These are phyloP conservation scores for Patellifolia procumbens DNA, from an alignment of 179 eudicot genomes.

Conservation along the genomic window DNA sequence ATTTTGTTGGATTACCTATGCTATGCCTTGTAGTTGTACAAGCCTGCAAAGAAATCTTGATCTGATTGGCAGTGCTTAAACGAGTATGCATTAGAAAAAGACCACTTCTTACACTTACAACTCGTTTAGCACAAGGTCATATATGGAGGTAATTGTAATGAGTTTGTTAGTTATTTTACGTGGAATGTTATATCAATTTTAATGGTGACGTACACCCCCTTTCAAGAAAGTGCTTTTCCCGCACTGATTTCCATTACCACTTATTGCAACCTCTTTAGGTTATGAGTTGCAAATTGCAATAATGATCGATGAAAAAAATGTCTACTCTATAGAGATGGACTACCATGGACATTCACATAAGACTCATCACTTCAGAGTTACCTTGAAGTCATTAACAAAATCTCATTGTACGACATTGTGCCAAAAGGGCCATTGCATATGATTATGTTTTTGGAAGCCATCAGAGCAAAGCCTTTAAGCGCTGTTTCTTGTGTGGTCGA, in stretches of 20 bases:
- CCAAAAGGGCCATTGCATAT: not conserved
- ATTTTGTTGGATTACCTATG: constrained; percentile 1
- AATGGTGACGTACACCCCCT: not conserved
- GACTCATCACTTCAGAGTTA: not conserved
- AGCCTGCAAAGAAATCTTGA: not conserved
- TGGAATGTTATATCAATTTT: not conserved
- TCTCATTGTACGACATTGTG: not conserved
- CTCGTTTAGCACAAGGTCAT: not conserved
- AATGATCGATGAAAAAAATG: not conserved
- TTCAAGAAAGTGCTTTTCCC: not conserved
- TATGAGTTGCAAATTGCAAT: not conserved
- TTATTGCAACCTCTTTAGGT: not conserved
- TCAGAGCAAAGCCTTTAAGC: not conserved
- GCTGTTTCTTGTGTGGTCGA: not conserved
- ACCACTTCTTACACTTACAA: not conserved
- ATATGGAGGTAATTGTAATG: not conserved
- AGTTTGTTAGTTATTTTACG: not conserved
- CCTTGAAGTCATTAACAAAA: not conserved
- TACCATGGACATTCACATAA: not conserved
- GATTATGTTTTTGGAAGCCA: not conserved
- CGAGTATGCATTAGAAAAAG: not conserved
- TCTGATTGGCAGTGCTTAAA: not conserved
- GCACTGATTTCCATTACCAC: not conserved
- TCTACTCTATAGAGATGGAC: not conserved
- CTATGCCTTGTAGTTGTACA: not conserved